phyloP scores from a whole-genome alignment of 108 stramenopile species.

The Asterionellopsis glacialis region DNA sequence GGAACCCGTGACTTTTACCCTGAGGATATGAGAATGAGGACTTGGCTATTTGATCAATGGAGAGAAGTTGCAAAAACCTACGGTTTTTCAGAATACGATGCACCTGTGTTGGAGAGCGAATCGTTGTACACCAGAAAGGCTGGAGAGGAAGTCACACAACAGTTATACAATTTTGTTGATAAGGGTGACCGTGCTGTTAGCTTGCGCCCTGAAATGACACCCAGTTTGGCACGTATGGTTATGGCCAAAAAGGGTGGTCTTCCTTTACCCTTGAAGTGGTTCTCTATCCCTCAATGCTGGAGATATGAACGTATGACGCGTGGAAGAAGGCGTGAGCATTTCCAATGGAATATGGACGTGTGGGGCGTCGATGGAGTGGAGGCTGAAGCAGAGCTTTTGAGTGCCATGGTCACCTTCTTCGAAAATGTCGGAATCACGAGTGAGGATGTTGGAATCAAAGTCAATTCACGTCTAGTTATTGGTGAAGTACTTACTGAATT shows the following conservation, averaged over 20 bases:
- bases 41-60: conserved; percentile 95
- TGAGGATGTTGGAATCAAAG: conserved; percentile 96
- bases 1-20: conserved; percentile 98
- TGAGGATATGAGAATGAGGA: conserved; percentile 90
- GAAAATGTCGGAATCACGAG: conserved; percentile 76
- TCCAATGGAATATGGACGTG: conserved; percentile 98
- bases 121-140: conserved; percentile 94
- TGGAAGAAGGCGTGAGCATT: conserved; percentile 96
- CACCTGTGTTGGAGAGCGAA: conserved; percentile 93
- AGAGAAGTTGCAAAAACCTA: conserved; percentile 65
- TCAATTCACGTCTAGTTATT: conserved; percentile 89
- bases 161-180: conserved; percentile 96
- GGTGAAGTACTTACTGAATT: conserved; percentile 83
- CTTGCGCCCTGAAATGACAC: conserved; percentile 97
- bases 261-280: conserved; percentile 94
- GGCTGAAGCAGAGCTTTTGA: conserved; percentile 93
- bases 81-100: conserved; percentile 97
- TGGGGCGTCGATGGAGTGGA: conserved; percentile 87
- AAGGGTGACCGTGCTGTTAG: conserved; percentile 89
- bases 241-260: conserved; percentile 91
- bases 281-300: conserved; percentile 95
- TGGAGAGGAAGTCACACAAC: conserved; percentile 97
- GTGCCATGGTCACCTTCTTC: conserved; percentile 91
- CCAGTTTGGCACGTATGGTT: conserved; percentile 95
- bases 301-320: conserved; percentile 97